Conservation (phyloP, 768 basidiomycete genomes). For the Clathrus columnatus region DNA sequence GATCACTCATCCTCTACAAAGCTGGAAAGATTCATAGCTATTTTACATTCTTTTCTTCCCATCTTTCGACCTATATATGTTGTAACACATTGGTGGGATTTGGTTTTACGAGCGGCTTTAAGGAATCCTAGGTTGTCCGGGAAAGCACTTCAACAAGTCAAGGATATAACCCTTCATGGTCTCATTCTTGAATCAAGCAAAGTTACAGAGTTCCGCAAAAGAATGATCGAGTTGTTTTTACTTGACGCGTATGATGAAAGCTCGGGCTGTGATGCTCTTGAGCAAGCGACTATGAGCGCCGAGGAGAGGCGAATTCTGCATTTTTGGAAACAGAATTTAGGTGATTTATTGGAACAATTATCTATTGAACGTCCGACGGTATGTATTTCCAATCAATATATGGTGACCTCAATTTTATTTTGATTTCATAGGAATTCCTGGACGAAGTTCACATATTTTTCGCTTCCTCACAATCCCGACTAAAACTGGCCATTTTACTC, state of each 20-base stretch:
- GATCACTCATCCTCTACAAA: conserved; percentile 57
- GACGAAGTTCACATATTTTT: conserved; percentile 60
- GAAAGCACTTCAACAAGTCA: conserved; percentile 52
- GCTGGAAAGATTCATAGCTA: conserved; percentile 56
- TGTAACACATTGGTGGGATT: conserved; percentile 75
- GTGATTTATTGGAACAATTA: conserved; percentile 61
- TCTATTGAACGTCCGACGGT: conserved; percentile 59
- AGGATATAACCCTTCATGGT: conserved; percentile 60
- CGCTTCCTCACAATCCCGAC: conserved; percentile 45
- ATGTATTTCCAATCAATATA: conserved; percentile 21
- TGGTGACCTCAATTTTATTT: conserved; percentile 3
- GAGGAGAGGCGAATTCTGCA: conserved; percentile 50
- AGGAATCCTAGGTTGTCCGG: conserved; percentile 63
- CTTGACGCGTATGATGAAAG: conserved; percentile 70
- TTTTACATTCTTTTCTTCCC: conserved; percentile 54
- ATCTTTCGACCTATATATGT: conserved; percentile 56
- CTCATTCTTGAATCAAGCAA: conserved; percentile 41
- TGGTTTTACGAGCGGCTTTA: conserved; percentile 66
- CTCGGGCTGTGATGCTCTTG: conserved; percentile 63
- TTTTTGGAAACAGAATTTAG: conserved; percentile 72
- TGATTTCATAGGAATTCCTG: conserved; percentile 58
- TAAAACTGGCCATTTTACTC: conserved; percentile 63
- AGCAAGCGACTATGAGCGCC: conserved; percentile 61
- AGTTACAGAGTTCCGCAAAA: conserved; percentile 56
- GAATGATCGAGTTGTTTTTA: conserved; percentile 66